phyloP scores from a whole-genome alignment of 2,329 filamentous ascomycete genomes.

The Aspergillus candidus region DNA sequence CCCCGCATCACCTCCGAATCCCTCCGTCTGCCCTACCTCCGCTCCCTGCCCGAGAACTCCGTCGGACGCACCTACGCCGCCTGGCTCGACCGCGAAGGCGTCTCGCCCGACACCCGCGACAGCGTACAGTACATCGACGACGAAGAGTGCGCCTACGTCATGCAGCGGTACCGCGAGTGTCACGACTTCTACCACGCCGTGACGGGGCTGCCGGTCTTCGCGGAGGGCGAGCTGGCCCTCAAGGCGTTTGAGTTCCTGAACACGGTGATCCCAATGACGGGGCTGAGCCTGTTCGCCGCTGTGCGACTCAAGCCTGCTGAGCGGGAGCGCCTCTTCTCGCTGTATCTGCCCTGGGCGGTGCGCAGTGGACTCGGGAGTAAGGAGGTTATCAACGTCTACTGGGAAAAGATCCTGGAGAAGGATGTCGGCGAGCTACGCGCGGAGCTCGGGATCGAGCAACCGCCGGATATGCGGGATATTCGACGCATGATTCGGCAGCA shows the following conservation, averaged over 20 bases:
- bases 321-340: slow-evolving; percentile 57
- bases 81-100: slow-evolving; percentile 92
- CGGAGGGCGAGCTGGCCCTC: slow-evolving; percentile 95
- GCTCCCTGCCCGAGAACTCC: slow-evolving; percentile 63
- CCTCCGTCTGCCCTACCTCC: slow-evolving; percentile 63
- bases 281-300: slow-evolving; percentile 69
- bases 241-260: slow-evolving; percentile 98
- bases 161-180: slow-evolving; percentile 95
- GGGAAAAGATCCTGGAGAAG: slow-evolving; percentile 87
- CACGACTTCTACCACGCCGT: slow-evolving; percentile 98
- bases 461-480: slow-evolving; percentile 76
- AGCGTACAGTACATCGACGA: slow-evolving; percentile 87
- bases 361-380: slow-evolving; percentile 69
- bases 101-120: slow-evolving; percentile 82
- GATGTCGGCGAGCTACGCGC: slow-evolving; percentile 69
- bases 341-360: slow-evolving; percentile 81
- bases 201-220: slow-evolving; percentile 79
- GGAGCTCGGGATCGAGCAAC: slow-evolving; percentile 77
- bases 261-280: slow-evolving; percentile 91
- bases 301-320: slow-evolving; percentile 59
- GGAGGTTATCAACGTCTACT: slow-evolving; percentile 92
- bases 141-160: slow-evolving; percentile 93
- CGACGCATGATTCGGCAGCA: slow-evolving; percentile 64
- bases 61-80: slow-evolving; percentile 76
- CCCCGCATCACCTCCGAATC: slow-evolving; percentile 76